Evolutionary conservation across 1,284 basidiomycete genomes (phyloP).

Genomic region (Phellopilus nigrolimitatus): DNA sequence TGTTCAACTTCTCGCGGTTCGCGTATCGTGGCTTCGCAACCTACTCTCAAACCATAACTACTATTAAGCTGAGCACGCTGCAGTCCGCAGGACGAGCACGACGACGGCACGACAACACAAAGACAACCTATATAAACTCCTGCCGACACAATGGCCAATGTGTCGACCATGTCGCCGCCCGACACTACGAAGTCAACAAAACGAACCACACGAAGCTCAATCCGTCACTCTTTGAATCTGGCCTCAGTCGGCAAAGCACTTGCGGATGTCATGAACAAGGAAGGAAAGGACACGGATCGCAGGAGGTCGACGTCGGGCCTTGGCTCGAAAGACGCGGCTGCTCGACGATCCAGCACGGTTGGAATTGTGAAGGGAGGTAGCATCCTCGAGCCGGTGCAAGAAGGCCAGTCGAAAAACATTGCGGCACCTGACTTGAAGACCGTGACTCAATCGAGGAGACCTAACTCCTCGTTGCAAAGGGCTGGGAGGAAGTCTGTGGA

Average conservation of each 20-base stretch:
- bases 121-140: not conserved
- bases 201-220: conserved; percentile 53
- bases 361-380: conserved; percentile 5
- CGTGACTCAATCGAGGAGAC: conserved; percentile 15
- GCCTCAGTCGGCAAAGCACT: conserved; percentile 68
- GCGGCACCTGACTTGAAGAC: conserved; percentile 14
- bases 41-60: not conserved
- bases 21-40: not conserved
- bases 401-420: conserved; percentile 13
- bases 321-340: conserved; percentile 37
- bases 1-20: conserved; percentile 1
- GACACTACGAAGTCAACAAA: conserved; percentile 38
- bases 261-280: conserved; percentile 73
- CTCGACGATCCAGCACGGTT: conserved; percentile 16
- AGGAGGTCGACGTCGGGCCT: conserved; percentile 50
- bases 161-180: conserved; percentile 31
- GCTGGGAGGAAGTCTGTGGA: conserved; percentile 19
- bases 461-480: conserved; percentile 14
- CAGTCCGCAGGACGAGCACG: not conserved
- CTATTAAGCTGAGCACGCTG: not conserved
- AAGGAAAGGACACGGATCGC: conserved; percentile 28
- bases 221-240: conserved; percentile 67
- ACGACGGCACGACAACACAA: not conserved
- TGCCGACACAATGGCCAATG: conserved; percentile 9
- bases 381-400: conserved; percentile 15